Evolutionary conservation across 2,329 filamentous ascomycete species (phyloP).

Genomic region (Verticillium tricorpus): DNA sequence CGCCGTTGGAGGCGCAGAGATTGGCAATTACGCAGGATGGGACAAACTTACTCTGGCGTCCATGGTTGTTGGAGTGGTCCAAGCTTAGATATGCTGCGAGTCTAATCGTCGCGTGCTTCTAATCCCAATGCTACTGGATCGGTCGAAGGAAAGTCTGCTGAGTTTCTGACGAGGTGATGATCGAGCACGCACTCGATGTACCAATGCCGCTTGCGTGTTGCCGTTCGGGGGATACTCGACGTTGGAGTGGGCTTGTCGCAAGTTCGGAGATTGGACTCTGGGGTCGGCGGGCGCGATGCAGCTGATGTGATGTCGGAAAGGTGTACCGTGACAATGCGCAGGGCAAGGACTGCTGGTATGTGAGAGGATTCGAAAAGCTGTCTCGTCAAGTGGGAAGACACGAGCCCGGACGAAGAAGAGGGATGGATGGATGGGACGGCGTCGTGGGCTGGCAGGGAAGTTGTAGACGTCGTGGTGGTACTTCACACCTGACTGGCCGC

Average conservation of each 20-base stretch:
- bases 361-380: not conserved
- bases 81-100: not conserved
- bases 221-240: not conserved
- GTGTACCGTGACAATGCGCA: not conserved
- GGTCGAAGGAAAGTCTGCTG: conserved; percentile 4
- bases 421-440: not conserved
- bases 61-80: conserved; percentile 9
- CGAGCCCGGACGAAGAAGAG: not conserved
- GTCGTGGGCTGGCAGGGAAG: not conserved
- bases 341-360: not conserved
- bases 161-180: not conserved
- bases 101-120: not conserved
- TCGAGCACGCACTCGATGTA: not conserved
- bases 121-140: not conserved
- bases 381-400: not conserved
- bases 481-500: not conserved
- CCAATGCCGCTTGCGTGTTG: not conserved
- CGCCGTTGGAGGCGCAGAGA: not conserved
- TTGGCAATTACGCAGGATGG: not conserved
- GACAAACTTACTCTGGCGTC: conserved; percentile 10
- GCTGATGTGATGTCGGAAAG: not conserved
- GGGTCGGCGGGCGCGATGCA: not conserved
- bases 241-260: not conserved
- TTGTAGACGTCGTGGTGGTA: not conserved
- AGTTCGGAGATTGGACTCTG: not conserved